phyloP scores from a whole-genome alignment of 495 filamentous ascomycete genomes.

The Daldinia loculata region DNA sequence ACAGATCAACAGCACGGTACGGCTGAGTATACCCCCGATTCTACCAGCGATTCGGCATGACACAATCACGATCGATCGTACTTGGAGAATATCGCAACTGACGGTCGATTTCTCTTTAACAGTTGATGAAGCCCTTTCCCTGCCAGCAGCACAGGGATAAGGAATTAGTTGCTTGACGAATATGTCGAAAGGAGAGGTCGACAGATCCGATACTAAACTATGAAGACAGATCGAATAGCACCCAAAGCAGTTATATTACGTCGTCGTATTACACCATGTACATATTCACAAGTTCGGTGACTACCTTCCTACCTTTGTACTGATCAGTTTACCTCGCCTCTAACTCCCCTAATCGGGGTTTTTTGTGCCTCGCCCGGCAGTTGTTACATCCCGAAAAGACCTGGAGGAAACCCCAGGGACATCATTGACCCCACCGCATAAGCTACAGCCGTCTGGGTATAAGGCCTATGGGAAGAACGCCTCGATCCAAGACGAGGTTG shows the following conservation, averaged over 20 bases:
- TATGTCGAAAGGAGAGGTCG: constrained; percentile 18
- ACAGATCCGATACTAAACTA: constrained; percentile 13
- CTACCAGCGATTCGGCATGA: constrained; percentile 31
- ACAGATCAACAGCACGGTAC: constrained; percentile 14
- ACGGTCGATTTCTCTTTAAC: constrained; percentile 10
- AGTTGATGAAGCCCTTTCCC: background rate
- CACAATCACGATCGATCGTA: constrained; percentile 29
- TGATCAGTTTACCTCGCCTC: constrained; percentile 37
- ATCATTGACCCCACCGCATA: constrained; percentile 38
- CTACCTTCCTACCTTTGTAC: constrained; percentile 32
- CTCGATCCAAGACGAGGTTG: constrained; percentile 19
- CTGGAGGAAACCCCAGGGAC: constrained; percentile 21
- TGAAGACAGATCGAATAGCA: constrained; percentile 15
- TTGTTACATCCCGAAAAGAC: constrained; percentile 30
- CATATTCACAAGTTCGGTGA: constrained; percentile 13
- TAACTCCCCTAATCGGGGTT: constrained; percentile 31
- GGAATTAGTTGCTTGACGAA: constrained; percentile 22
- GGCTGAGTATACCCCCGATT: constrained; percentile 19
- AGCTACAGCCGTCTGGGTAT: constrained; percentile 30
- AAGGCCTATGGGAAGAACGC: constrained; percentile 24
- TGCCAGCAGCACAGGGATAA: constrained; percentile 20
- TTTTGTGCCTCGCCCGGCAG: constrained; percentile 35
- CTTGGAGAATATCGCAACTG: constrained; percentile 6
- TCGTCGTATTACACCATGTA: constrained; percentile 29
- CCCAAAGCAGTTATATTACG: constrained; percentile 25